Evolutionary conservation across 768 basidiomycete species (phyloP), one percentile per base, ranked within the genome.

Genomic region (Suillus sp.): DNA sequence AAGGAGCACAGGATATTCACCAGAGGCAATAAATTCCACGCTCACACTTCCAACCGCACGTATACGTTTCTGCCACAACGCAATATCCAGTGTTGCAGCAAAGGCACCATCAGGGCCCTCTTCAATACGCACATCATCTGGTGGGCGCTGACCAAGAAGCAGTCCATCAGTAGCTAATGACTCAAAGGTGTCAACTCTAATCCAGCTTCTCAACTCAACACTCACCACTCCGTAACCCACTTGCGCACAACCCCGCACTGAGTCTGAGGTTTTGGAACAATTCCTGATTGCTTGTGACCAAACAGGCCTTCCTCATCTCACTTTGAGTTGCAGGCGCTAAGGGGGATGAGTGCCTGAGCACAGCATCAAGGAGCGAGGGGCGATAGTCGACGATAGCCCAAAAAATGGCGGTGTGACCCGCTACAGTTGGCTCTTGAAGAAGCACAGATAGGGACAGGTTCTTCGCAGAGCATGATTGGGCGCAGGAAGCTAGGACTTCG

Each of bases 11-110:
- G 77, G 38, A 78, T 72, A 5, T 53, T 56, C 40, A 74, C 74
- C 63, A 8, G 65, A 70, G 16, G 86, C 89, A 53, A 91, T 87
- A 63, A 91, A 91, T 65, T 92, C 89, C 8, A 90, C 68, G n/a
- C 68, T 68, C n/a, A 88, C 80, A 38, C 75, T 66, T 48, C 83
- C 83, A 13, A 84, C 80, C n/a, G 87, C 83, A 51, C 83, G 79
- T 88, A 92, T 87, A 37, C 90, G 80, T 66, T 83, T 84, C 72
- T 89, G 87, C 73, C 91, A 92, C 43, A 84, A 79, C 25, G 80
- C 76, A 16, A 91, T 77, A 14, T 79, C 76, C 58, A 90, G 80
- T 30, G 78, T 72, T 4, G 81, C 84, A 0, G 77, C 77, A 65
- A 91, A 91, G 0, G 80, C 78, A 0, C 83, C 81, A 8, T 68